Evolutionary conservation across 2,329 filamentous ascomycete genomes (phyloP), one percentile per base, ranked within the genome.

Genomic region (Pseudodiploospora longispora): DNA sequence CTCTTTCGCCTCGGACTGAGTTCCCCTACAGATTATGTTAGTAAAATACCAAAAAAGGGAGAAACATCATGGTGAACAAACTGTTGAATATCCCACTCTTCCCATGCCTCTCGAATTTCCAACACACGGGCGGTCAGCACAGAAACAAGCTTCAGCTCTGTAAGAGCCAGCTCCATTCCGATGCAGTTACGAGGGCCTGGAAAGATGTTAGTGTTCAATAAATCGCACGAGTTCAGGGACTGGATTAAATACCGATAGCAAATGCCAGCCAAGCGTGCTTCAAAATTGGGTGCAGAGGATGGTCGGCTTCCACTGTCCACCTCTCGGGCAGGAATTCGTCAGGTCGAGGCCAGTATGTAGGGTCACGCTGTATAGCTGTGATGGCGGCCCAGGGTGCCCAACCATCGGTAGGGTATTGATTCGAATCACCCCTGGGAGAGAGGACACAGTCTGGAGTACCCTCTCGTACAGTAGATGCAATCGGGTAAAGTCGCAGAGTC

Each of bases 241-340:
- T 9, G 32, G 9, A 34, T 34, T 34, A 19, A 19, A 19, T 19
- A 19, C 19, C 19, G 19, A 37, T 42, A 19, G 41, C 36, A 30
- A 42, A 36, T 6, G 34, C 32, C 10, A 27, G 36, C 41, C 40
- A 41, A 19, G 40, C 40, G 27, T 41, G 31, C 31, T 41, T 35
- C 19, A 19, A 19, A 12, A 34, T 28, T 10, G 31, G 40, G 7
- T 35, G 31, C 40, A 41, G 9, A 3, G 40, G 31, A 12, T 41
- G n/a, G 4, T 33, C 40, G 27, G 12, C 29, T 4, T 31, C 19
- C 3, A 33, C 30, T 5, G 35, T 41, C 40, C 40, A 41, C 4
- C 40, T 31, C 19, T 41, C 40, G 19, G 19, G 19, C 19, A 19
- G 19, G 19, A 19, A 19, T 19, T 19, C 19, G 19, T 19, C 19